Base-by-base conservation (phyloP, 768 basidiomycete genomes). In the Phlebiopsis gigantea region DNA sequence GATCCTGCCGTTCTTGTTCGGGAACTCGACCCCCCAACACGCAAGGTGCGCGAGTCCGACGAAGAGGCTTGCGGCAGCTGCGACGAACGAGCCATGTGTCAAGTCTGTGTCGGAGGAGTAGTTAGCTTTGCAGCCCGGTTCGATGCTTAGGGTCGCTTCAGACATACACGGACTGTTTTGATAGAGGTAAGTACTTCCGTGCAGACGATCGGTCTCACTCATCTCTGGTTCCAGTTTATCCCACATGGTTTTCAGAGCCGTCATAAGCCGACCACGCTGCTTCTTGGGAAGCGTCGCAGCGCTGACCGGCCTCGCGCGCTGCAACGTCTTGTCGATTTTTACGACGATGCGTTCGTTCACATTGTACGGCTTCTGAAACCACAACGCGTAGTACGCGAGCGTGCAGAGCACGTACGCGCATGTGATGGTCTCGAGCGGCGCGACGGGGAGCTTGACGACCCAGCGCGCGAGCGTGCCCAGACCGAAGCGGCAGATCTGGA, bases 361-460 rank as follows among this genome's bases (percentile, higher is more conserved):
- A 34, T 51, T 57, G 56, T 61, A 61, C 52, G 60, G 60, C 25
- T 61, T 61, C 28, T 46, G 44, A 15, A 57, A 31, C 60, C 60
- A 60, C 5, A 60, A 55, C 30, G 22, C 43, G 46, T 60, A 60
- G 56, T 60, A 60, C 30, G 55, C 42, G 46, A 60, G 59, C 41
- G 59, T 60, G 52, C 59, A 60, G 46, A 29, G 28, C 25, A 60
- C 59, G 43, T 60, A 60, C 31, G 59, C 59, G 29, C 59, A 60
- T 17, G 56, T 61, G 34, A 61, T 39, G 8, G 51, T 53, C 51
- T 61, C 60, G 43, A 60, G 46, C 30, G 59, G 59, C 42, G 59
- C 59, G 29, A 57, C 19, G 14, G 59, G 59, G 12, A 60, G 52
- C 28, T 22, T 5, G 29, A 19, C 22, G 24, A 30, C 43, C 47